Percentiles rank a stretch among this genome's conserved stretches.
These are phyloP conservation scores for Effrenium voratum DNA, from an alignment of 73 alveolate species.

Conservation along the genomic window DNA sequence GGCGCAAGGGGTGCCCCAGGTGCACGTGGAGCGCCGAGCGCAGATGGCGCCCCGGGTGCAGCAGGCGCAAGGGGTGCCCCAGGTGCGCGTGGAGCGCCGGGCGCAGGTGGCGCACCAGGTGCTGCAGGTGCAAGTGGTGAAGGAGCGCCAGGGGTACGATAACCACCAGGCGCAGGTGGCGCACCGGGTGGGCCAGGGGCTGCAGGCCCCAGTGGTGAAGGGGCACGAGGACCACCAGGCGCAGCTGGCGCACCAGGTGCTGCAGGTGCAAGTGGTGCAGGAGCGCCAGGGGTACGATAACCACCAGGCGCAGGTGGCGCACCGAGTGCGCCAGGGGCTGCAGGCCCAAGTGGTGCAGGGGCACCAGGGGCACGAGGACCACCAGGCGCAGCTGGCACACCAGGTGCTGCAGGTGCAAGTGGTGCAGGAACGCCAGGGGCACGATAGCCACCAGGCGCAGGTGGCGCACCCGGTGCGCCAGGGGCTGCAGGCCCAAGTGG, in stretches of 20 bases:
- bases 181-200: background rate
- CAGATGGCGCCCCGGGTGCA: background rate
- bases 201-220: background rate
- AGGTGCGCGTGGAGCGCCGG: background rate
- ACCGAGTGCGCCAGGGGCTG: background rate
- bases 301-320: background rate
- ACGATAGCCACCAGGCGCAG: background rate
- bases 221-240: no score
- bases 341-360: background rate
- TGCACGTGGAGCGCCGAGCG: background rate
- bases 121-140: background rate
- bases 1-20: conserved; percentile 19
- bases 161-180: background rate
- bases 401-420: conserved; percentile 46
- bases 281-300: background rate
- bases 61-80: background rate
- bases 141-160: background rate
- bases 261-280: background rate
- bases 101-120: conserved; percentile 11
- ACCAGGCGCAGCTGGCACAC: conserved; percentile 5
- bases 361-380: background rate
- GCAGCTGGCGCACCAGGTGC: background rate
- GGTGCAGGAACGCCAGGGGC: background rate
- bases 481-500: background rate
- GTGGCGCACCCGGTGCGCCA: conserved; percentile 4